Conservation (phyloP, 1,284 basidiomycete species). For the Leccinum pseudoinsigne region DNA sequence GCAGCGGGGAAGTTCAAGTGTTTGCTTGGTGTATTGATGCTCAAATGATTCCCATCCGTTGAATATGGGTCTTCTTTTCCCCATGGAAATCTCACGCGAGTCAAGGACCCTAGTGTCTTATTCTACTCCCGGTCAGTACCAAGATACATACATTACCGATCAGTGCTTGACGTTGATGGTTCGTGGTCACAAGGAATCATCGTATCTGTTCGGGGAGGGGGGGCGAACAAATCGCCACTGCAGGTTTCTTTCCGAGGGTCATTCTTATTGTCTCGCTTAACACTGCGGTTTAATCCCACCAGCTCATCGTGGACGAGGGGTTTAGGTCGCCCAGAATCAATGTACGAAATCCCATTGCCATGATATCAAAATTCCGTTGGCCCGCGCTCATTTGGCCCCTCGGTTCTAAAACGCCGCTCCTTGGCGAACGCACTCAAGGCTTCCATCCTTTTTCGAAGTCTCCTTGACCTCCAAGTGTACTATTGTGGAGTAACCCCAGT, state of each 20-base stretch:
- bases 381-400: neutral
- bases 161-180: neutral
- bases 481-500: neutral
- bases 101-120: neutral
- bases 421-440: neutral
- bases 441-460: neutral
- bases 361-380: neutral
- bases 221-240: neutral
- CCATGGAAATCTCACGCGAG: constrained; percentile 11
- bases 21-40: neutral
- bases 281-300: constrained; percentile 1
- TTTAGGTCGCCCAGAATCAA: neutral
- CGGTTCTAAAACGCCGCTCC: constrained; percentile 6
- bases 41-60: constrained; percentile 8
- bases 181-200: constrained; percentile 1
- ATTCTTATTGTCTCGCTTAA: constrained; percentile 5
- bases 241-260: neutral
- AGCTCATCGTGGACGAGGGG: neutral
- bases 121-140: neutral
- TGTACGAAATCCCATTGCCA: neutral
- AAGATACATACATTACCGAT: neutral
- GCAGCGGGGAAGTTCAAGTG: neutral
- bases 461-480: neutral
- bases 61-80: constrained; percentile 1
- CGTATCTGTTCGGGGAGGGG: neutral